Conservation (phyloP, 176 grass and related monocot genomes). For the Eragrostis curvula region DNA sequence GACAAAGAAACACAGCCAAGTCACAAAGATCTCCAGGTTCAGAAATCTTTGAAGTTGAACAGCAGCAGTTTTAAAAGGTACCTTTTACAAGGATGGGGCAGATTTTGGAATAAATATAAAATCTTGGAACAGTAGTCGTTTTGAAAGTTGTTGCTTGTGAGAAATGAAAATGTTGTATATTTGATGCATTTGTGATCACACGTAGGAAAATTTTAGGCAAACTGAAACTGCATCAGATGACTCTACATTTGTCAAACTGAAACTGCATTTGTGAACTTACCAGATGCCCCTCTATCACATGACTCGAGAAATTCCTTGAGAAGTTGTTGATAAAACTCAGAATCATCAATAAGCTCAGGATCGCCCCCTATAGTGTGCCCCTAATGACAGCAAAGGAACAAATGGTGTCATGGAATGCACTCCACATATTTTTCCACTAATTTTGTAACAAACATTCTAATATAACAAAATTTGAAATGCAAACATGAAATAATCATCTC, state of each 20-base stretch:
- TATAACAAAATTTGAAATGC: not conserved
- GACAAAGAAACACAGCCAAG: not conserved
- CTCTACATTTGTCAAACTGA: not conserved
- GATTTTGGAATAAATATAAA: not conserved
- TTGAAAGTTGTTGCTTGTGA: not conserved
- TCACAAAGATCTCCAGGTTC: not conserved
- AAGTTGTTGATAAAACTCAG: constrained; percentile 95
- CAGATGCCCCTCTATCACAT: constrained; percentile 61
- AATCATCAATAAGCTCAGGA: constrained; percentile 84
- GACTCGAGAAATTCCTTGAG: constrained; percentile 94
- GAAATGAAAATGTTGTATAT: not conserved
- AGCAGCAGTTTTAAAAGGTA: not conserved
- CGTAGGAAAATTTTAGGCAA: not conserved
- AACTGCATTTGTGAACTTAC: constrained; percentile 62
- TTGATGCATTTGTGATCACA: not conserved
- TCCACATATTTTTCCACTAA: not conserved
- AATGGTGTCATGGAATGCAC: constrained; percentile 8
- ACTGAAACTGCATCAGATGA: not conserved
- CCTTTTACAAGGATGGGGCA: not conserved
- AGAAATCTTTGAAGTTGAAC: not conserved
- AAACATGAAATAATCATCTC: not conserved
- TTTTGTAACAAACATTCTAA: not conserved
- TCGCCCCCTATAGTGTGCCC: constrained; percentile 60
- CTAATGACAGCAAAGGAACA: constrained; percentile 35
- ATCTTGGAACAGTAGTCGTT: not conserved